Evolutionary conservation across 352 stramenopile genomes (phyloP), one percentile per base, ranked within the genome.

Genomic region (Aphanomyces stellatus): DNA sequence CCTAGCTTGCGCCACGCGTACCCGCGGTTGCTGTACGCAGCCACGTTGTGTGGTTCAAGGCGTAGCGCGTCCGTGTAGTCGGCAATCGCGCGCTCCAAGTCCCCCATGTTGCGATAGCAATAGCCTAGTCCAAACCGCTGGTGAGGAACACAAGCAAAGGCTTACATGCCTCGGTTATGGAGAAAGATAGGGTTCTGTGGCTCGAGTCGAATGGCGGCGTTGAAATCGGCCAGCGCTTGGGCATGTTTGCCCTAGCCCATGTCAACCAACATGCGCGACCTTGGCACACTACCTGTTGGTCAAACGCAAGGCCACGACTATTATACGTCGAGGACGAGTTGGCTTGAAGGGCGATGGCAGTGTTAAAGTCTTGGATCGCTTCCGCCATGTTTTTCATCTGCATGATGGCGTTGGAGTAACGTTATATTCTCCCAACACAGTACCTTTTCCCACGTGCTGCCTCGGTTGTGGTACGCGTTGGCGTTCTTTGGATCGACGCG

Each of bases 401-500:
- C 31, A 34, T 41, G 51, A 41, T 55, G 25, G 2, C 25, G 35
- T 19, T 49, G 53, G 28, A 48, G 17, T 46, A 0, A 17, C 53
- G 17, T 53, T 46, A 2, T 46, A 46, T n/a, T n/a, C n/a, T n/a
- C n/a, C n/a, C n/a, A n/a, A 43, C 17, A 43, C 37, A 40, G 37
- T 30, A 65, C 48, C 35, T 91, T 90, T 67, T 88, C 81, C 66
- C 80, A 85, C 42, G 84, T 94, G 71, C 79, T 91, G 30, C 85
- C 88, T 24, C 85, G 76, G 64, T 96, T 95, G 69, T 96, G 86
- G 55, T 77, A 90, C 25, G 86, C 85, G 55, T 91, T 93, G 40
- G 83, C 82, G 57, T 93, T 92, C 13, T 69, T 71, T 3, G 83
- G 82, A 46, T 93, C 78, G 24, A 95, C 69, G 0, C 55, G 55